A percentile compares a stretch with the other conserved stretches of the same genome.
Conservation (phyloP, 2,329 filamentous ascomycete species). For the Epichloe festucae region DNA sequence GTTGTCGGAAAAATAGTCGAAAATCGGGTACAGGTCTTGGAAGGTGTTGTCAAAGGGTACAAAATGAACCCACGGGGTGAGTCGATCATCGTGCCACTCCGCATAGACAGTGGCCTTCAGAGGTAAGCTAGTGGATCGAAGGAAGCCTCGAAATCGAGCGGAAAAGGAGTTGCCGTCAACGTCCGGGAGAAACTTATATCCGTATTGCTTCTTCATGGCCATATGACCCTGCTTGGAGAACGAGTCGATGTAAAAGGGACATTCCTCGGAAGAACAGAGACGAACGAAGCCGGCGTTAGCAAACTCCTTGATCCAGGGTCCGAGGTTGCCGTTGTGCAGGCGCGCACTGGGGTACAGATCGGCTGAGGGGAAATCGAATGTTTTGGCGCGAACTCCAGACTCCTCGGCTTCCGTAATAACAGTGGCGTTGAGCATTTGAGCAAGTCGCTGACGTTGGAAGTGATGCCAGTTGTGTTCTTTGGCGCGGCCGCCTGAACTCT, state of each 20-base stretch:
- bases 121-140: conserved; percentile 50
- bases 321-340: conserved; percentile 21
- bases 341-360: conserved; percentile 29
- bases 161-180: conserved; percentile 57
- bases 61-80: conserved; percentile 61
- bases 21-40: conserved; percentile 49
- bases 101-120: conserved; percentile 61
- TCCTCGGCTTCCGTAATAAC: conserved; percentile 36
- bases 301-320: conserved; percentile 27
- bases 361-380: conserved; percentile 34
- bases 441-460: conserved; percentile 59
- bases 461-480: conserved; percentile 47
- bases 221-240: conserved; percentile 19
- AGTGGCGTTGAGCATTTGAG: conserved; percentile 56
- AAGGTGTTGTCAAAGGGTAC: conserved; percentile 58
- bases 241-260: conserved; percentile 26
- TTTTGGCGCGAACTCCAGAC: conserved; percentile 24
- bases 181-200: conserved; percentile 55
- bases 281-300: conserved; percentile 32
- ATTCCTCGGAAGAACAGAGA: conserved; percentile 25
- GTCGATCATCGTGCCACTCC: conserved; percentile 62
- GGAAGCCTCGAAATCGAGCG: conserved; percentile 49
- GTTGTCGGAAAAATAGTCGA: conserved; percentile 52
- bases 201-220: conserved; percentile 35
- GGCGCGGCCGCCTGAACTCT: conserved; percentile 46